Percentiles rank a stretch among this genome's conserved stretches.
These are phyloP conservation scores for Hura crepitans DNA, from an alignment of 441 rosid species.

Conservation along the genomic window DNA sequence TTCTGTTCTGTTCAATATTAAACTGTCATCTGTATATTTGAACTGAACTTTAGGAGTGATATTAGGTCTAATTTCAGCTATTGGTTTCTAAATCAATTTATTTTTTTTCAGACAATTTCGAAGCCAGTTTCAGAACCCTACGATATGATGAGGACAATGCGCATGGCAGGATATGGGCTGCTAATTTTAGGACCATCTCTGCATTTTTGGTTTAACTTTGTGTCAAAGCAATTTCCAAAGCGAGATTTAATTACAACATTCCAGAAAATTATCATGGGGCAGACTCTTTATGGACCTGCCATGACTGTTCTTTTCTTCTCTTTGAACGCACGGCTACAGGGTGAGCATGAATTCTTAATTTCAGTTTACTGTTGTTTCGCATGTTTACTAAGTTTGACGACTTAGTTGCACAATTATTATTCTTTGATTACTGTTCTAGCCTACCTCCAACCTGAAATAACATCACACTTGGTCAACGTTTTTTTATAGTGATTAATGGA, in stretches of 20 bases:
- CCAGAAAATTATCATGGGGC: slow-evolving; percentile 84
- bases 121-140: slow-evolving; percentile 43
- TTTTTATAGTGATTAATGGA: not conserved
- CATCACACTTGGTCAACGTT: not conserved
- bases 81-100: not conserved
- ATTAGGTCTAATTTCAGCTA: slow-evolving; percentile 3
- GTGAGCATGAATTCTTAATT: slow-evolving; percentile 29
- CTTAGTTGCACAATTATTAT: not conserved
- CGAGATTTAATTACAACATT: slow-evolving; percentile 60
- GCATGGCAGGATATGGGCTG: slow-evolving; percentile 85
- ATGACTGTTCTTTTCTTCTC: slow-evolving; percentile 78
- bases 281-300: slow-evolving; percentile 60
- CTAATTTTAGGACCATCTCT: slow-evolving; percentile 68
- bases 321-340: slow-evolving; percentile 60
- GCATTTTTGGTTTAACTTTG: slow-evolving; percentile 72
- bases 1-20: not conserved
- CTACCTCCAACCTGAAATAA: not conserved
- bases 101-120: slow-evolving; percentile 46
- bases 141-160: slow-evolving; percentile 64
- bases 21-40: not conserved
- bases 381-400: not conserved
- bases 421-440: not conserved
- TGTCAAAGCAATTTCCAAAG: slow-evolving; percentile 66
- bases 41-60: not conserved
- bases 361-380: not conserved